phyloP scores from a whole-genome alignment of 495 filamentous ascomycete species.

The Chaetomium cochliodes region DNA sequence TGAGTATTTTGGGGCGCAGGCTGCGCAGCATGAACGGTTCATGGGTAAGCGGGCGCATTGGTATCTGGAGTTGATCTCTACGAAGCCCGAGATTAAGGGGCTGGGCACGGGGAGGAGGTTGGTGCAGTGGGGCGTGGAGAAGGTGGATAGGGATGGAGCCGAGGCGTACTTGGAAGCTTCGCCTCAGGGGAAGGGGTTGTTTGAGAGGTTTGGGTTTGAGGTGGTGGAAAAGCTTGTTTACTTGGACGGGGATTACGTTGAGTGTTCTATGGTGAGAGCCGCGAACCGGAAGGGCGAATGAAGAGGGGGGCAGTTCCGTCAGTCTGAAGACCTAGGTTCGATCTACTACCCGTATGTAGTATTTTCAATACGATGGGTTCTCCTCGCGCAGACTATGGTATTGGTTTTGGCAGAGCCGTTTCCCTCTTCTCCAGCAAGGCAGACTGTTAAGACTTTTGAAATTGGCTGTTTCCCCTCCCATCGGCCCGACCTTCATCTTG shows the following conservation, averaged over 20 bases:
- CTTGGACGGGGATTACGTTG: constrained; percentile 28
- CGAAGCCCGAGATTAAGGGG: constrained; percentile 47
- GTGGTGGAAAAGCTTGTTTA: constrained; percentile 40
- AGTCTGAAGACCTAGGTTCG: too few species aligned
- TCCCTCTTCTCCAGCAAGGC: too few species aligned
- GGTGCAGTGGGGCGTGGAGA: constrained; percentile 49
- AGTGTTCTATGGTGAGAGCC: constrained; percentile 21
- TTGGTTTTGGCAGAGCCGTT: too few species aligned
- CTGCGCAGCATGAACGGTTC: constrained; percentile 33
- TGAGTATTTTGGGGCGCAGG: neutral
- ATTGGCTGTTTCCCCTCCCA: too few species aligned
- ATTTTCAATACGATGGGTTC: too few species aligned
- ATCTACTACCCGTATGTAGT: too few species aligned
- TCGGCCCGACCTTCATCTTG: too few species aligned
- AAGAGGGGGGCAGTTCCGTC: neutral
- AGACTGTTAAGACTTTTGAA: too few species aligned
- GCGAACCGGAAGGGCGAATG: neutral
- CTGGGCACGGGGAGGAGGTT: constrained; percentile 51
- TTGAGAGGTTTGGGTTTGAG: constrained; percentile 54
- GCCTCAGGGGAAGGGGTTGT: constrained; percentile 51
- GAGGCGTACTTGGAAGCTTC: constrained; percentile 57
- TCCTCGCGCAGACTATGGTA: too few species aligned
- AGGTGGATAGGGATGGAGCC: constrained; percentile 49
- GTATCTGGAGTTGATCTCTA: constrained; percentile 51
- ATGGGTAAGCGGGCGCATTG: constrained; percentile 40